phyloP scores from a whole-genome alignment of 2,329 filamentous ascomycete genomes.

The Xylaria sp. region DNA sequence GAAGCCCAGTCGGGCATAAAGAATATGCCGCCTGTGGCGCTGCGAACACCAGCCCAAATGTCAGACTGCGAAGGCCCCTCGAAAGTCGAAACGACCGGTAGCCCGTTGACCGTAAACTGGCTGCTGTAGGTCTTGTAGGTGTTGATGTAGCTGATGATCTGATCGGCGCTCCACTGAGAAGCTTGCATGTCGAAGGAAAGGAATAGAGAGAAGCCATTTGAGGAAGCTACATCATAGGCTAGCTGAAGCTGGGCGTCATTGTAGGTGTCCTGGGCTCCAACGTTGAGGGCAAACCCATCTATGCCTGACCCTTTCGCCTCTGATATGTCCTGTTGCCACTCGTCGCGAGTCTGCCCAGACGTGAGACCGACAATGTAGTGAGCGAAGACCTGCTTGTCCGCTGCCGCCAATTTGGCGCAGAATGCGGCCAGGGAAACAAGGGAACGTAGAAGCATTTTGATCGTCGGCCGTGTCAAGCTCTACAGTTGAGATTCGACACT shows the following conservation, averaged over 20 bases:
- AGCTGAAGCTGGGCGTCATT: conserved; percentile 46
- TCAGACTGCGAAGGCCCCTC: conserved; percentile 57
- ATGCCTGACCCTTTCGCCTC: conserved; percentile 45
- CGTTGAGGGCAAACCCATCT: conserved; percentile 48
- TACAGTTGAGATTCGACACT: neutral
- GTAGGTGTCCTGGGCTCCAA: conserved; percentile 43
- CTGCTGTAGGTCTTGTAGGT: conserved; percentile 52
- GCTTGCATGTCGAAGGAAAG: conserved; percentile 52
- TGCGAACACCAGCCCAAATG: conserved; percentile 57
- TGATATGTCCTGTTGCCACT: conserved; percentile 46
- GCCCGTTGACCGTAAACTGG: conserved; percentile 55
- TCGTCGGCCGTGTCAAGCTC: neutral
- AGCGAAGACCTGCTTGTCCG: conserved; percentile 43
- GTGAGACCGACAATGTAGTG: conserved; percentile 49
- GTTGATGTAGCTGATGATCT: conserved; percentile 51
- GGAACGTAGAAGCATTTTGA: conserved; percentile 40
- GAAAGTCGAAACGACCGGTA: conserved; percentile 63
- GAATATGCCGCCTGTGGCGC: conserved; percentile 52
- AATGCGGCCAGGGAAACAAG: conserved; percentile 34
- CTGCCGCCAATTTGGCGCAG: conserved; percentile 33
- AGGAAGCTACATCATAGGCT: conserved; percentile 50
- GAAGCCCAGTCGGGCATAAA: conserved; percentile 61
- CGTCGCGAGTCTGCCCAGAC: conserved; percentile 41
- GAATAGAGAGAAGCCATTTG: conserved; percentile 51
- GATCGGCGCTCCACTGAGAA: conserved; percentile 45